Evolutionary conservation across 2,329 filamentous ascomycete genomes (phyloP), one percentile per base, ranked within the genome.

Genomic region (Sarocladium brachiariae): DNA sequence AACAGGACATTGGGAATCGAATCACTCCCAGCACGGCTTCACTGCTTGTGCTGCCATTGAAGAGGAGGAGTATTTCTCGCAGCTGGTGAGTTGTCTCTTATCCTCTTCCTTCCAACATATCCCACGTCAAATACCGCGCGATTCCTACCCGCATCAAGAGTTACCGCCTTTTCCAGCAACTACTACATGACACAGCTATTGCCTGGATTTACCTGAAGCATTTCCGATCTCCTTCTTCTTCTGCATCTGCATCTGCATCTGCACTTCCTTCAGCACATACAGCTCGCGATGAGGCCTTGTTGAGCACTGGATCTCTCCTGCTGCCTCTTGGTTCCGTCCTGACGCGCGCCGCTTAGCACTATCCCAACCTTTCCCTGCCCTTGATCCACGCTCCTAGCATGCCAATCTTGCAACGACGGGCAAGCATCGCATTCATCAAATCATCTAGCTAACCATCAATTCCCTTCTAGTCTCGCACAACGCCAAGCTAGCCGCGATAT

Each of bases 11-110:
- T 23, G 31, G 25, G 4, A 21, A 13, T 18, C 8, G 11, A 31
- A 31, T 47, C 33, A n/a, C 9, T 47, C 9, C 33, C 43, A 25
- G 43, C 43, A 47, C 43, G 43, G 43, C 43, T 47, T 47, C 25
- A 47, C 27, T 47, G 43, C 43, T 33, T 18, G 43, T 33, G 39
- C 27, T 25, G 25, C 25, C 16, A 25, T 16, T 25, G 27, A 47
- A 31, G 43, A 18, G 27, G 13, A 21, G 16, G n/a, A 25, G 39
- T 45, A n/a, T 31, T 31, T 16, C n/a, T 31, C 14, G 16, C 25
- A 47, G 8, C 43, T 47, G 25, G 43, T 47, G 3, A 47, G 43
- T 47, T 13, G 11, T 33, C 24, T 21, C 10, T 33, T 10, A 11
- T 21, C 33, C 16, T 16, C 16, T 18, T 47, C 16, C 25, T 19